These are phyloP conservation scores for Verticillium albo-atrum DNA, from an alignment of 2,329 filamentous ascomycete genomes.

Conservation along the genomic window DNA sequence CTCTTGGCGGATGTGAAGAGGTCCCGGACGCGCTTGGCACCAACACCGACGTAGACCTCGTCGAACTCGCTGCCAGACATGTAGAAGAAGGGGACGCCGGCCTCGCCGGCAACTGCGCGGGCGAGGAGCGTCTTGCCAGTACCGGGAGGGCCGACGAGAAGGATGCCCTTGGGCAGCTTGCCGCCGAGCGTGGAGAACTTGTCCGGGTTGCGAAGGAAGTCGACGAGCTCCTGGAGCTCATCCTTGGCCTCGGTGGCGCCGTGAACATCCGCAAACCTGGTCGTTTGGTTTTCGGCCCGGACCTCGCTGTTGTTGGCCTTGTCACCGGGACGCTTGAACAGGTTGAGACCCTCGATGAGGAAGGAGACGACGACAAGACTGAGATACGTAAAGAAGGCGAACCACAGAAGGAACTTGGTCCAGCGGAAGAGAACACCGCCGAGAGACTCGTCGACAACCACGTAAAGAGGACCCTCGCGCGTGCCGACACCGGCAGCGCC, in stretches of 20 bases:
- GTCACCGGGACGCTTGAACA: conserved; percentile 73
- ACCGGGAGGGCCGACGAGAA: conserved; percentile 91
- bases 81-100: conserved; percentile 98
- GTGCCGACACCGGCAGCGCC: conserved; percentile 57
- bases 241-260: conserved; percentile 98
- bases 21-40: conserved; percentile 92
- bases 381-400: conserved; percentile 74
- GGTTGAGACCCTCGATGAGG: conserved; percentile 73
- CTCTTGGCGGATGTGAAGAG: conserved; percentile 77
- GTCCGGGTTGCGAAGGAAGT: conserved; percentile 90
- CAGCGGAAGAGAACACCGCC: conserved; percentile 80
- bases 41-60: conserved; percentile 95
- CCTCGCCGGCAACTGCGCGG: conserved; percentile 92
- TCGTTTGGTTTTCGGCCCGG: conserved; percentile 87
- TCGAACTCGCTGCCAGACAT: conserved; percentile 99
- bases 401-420: conserved; percentile 81
- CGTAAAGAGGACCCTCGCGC: conserved; percentile 85
- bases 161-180: conserved; percentile 93
- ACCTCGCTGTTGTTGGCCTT: conserved; percentile 75
- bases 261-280: conserved; percentile 89
- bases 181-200: conserved; percentile 92
- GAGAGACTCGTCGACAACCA: conserved; percentile 88
- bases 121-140: conserved; percentile 97
- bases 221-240: conserved; percentile 92
- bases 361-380: conserved; percentile 76